These are phyloP conservation scores for Ceratocystis smalleyi DNA, from an alignment of 2,329 filamentous ascomycete genomes.

Conservation along the genomic window DNA sequence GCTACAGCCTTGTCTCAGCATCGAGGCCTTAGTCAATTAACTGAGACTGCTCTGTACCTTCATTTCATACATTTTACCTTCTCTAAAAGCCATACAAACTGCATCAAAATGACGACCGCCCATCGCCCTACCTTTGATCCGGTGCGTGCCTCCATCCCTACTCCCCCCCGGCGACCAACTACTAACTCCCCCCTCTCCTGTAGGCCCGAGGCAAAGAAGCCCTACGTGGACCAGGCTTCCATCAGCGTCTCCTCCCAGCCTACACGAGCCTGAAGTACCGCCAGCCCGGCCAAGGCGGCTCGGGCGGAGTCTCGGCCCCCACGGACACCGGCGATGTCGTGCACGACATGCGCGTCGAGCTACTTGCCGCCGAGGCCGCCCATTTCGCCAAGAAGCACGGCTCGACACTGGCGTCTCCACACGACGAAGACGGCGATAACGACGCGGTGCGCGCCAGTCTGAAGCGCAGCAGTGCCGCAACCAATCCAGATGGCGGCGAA, in stretches of 20 bases:
- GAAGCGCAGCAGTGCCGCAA: constrained; percentile 20
- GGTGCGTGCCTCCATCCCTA: constrained; percentile 32
- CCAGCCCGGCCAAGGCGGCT: constrained; percentile 75
- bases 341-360: constrained; percentile 76
- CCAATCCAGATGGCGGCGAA: constrained; percentile 36
- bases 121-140: constrained; percentile 93
- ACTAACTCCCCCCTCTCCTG: constrained; percentile 1
- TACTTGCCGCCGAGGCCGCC: constrained; percentile 72
- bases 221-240: constrained; percentile 81
- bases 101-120: constrained; percentile 43
- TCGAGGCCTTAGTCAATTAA: background rate
- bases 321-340: constrained; percentile 36
- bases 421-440: constrained; percentile 37
- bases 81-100: background rate
- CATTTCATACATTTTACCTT: background rate
- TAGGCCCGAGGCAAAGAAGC: constrained; percentile 89
- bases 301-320: constrained; percentile 29
- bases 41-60: background rate
- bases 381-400: constrained; percentile 78
- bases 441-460: constrained; percentile 24
- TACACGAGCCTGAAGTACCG: constrained; percentile 85
- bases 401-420: constrained; percentile 29
- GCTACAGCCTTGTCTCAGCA: constrained; percentile 3
- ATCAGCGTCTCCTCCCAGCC: constrained; percentile 85
- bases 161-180: constrained; percentile 15